Conservation (phyloP, 225 moss, liverwort and hornwort species). For the Sphagnum contortum region DNA sequence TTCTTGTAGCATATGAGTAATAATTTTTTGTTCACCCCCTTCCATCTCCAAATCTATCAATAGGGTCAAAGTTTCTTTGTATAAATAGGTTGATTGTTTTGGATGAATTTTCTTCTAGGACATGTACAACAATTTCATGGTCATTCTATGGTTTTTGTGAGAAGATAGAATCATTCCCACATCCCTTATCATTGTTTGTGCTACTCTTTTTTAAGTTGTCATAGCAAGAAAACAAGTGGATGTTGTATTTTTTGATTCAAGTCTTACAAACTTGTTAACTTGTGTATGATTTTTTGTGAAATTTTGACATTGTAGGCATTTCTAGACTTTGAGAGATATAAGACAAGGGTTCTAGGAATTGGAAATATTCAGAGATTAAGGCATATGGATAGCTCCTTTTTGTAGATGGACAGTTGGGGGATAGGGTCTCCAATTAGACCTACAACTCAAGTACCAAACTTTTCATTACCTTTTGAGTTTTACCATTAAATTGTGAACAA, state of each 20-base stretch:
- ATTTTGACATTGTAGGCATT: conserved; percentile 44
- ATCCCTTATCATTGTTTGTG: too few species aligned
- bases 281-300: too few species aligned
- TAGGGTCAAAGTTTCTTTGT: conserved; percentile 1
- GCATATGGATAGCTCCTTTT: conserved; percentile 23
- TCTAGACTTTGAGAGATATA: conserved; percentile 83
- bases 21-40: too few species aligned
- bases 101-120: conserved; percentile 46
- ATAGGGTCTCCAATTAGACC: conserved; percentile 77
- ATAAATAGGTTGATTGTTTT: conserved; percentile 4
- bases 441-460: conserved; percentile 49
- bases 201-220: too few species aligned
- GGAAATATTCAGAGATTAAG: conserved; percentile 25
- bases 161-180: conserved; percentile 45
- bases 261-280: too few species aligned
- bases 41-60: too few species aligned
- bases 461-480: not conserved
- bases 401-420: conserved; percentile 35
- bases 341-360: conserved; percentile 53
- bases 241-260: not conserved
- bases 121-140: conserved; percentile 97
- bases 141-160: conserved; percentile 94
- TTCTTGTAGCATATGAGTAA: too few species aligned
- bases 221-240: too few species aligned
- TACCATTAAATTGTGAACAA: too few species aligned